phyloP scores from a whole-genome alignment of 805 yeast species.

The Candida ortonii region DNA sequence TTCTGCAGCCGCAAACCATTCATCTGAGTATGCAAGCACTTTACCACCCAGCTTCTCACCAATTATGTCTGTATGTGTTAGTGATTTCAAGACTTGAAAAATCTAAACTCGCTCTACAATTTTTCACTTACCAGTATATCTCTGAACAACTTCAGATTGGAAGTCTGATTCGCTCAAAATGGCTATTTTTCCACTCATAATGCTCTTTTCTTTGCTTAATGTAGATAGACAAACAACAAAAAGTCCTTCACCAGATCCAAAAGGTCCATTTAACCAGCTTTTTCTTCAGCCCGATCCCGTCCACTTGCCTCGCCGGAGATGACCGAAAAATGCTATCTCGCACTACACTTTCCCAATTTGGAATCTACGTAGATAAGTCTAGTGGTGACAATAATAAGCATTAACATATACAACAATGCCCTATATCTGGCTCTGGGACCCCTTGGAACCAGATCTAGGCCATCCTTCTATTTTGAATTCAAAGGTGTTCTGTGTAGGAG shows the following conservation, averaged over 20 bases:
- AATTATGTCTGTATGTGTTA: slow-evolving; percentile 56
- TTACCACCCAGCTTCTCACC: slow-evolving; percentile 83
- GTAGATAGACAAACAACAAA: too few species aligned
- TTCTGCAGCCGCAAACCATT: slow-evolving; percentile 93
- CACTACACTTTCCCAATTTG: slow-evolving; percentile 11
- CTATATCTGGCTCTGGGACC: background rate
- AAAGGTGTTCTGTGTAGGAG: slow-evolving; percentile 16
- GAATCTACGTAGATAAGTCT: slow-evolving; percentile 13
- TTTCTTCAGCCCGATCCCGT: slow-evolving; percentile 1
- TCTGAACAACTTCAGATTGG: slow-evolving; percentile 44
- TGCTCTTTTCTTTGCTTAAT: too few species aligned
- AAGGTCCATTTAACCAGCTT: slow-evolving; percentile 1
- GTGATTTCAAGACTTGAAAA: background rate
- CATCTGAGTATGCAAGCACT: slow-evolving; percentile 70
- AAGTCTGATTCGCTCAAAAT: slow-evolving; percentile 38
- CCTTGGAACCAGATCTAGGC: slow-evolving; percentile 1
- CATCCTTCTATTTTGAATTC: slow-evolving; percentile 22
- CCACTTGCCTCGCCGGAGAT: slow-evolving; percentile 8
- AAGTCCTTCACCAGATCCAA: too few species aligned
- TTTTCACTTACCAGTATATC: slow-evolving; percentile 45
- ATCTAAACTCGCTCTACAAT: background rate
- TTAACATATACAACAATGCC: too few species aligned
- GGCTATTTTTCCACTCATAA: too few species aligned
- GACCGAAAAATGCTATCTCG: slow-evolving; percentile 9
- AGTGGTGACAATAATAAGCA: too few species aligned